Base-by-base conservation (phyloP, 192 early-diverging fungal species). In the Thamnidium elegans region DNA sequence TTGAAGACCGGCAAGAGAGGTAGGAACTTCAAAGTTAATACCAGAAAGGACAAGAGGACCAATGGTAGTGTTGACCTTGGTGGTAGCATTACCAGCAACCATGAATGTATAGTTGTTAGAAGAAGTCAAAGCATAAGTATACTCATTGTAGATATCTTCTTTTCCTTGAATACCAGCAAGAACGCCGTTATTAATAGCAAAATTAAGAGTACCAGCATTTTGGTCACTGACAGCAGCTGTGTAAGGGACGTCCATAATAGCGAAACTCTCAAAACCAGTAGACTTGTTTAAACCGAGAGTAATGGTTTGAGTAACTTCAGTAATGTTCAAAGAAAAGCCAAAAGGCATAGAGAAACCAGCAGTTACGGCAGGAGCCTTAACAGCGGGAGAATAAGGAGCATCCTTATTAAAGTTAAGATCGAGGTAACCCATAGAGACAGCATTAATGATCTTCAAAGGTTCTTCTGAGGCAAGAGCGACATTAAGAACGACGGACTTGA, bases 331-430 rank as follows among this genome's bases (percentile, higher is more conserved):
- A 19, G 77, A 48, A 66, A 88, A 88, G 45, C 81, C 81, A 64
- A 88, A 88, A 47, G 86, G 86, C 62, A 88, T 79, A 30, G 69
- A 45, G 54, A 81, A 81, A 2, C 65, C 71, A 44, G 82, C 84
- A 26, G 67, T 62, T 11, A 87, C 75, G 10, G 54, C 52, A 9
- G 76, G 65, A 46, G 81, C 75, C 50, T 70, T 65, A 36, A 79
- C 71, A 45, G 72, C 7, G 50, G 86, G 86, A 42, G 73, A 58
- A 51, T 87, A 87, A 17, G 78, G 67, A 56, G 70, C 64, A 3
- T 75, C 34, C 4, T 62, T 53, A 36, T 53, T 75, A 65, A 85
- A 87, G 42, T 58, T 78, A 67, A 87, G 71, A 62, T 79, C 80
- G 65, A 87, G 72, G 50, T 76, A 65, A 45, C 79, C 82, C 31